A percentile compares a stretch with the other conserved stretches of the same genome.
Conservation (phyloP, 2,329 filamentous ascomycete species). For the Elsinoe australis region DNA sequence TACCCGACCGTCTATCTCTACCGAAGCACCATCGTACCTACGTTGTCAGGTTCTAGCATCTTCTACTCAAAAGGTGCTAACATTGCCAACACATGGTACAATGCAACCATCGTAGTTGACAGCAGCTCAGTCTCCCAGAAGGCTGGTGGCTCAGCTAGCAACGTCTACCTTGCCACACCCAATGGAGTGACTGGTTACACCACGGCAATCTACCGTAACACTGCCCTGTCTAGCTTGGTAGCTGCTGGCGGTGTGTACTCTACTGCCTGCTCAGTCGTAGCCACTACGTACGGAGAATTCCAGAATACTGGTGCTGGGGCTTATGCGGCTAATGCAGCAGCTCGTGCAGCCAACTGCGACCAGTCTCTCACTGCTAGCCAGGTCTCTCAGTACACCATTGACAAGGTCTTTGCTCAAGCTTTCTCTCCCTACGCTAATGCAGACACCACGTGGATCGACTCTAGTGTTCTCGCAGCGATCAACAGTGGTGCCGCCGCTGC, state of each 20-base stretch:
- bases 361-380: conserved; percentile 29
- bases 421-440: conserved; percentile 31
- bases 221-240: conserved; percentile 34
- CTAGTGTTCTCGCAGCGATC: conserved; percentile 30
- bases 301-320: conserved; percentile 36
- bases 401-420: conserved; percentile 32
- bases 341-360: conserved; percentile 31
- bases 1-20: conserved; percentile 39
- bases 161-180: conserved; percentile 38
- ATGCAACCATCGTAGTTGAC: conserved; percentile 21
- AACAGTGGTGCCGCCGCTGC: conserved; percentile 27
- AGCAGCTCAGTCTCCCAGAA: conserved; percentile 19
- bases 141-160: conserved; percentile 26
- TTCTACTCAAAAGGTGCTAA: conserved; percentile 20
- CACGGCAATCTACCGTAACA: conserved; percentile 37
- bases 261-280: conserved; percentile 22
- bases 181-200: conserved; percentile 33
- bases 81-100: conserved; percentile 19
- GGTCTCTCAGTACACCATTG: conserved; percentile 32
- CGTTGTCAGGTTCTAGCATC: conserved; percentile 27
- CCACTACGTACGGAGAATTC: conserved; percentile 39
- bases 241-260: conserved; percentile 33
- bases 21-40: conserved; percentile 37
- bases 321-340: conserved; percentile 33
- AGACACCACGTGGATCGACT: conserved; percentile 35